phyloP scores from a whole-genome alignment of 306 rosid species.

The Prunus fruticosa region DNA sequence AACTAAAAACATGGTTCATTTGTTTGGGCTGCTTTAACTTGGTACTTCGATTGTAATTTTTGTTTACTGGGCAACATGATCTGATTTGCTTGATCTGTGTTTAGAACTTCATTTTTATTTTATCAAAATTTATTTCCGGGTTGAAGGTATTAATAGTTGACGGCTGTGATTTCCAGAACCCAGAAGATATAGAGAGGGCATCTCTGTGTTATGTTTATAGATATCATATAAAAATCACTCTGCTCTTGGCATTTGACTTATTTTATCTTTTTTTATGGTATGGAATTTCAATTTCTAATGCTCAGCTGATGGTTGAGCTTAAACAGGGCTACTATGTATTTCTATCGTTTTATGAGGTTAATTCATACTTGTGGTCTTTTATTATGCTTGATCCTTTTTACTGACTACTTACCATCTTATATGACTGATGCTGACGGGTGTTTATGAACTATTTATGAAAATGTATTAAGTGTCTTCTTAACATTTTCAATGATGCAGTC shows the following conservation, averaged over 20 bases:
- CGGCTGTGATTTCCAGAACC: background rate
- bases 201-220: background rate
- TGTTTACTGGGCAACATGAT: background rate
- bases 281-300: background rate
- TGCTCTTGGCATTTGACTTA: background rate
- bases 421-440: slow-evolving; percentile 1
- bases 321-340: background rate
- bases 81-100: slow-evolving; percentile 9
- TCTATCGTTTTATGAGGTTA: background rate
- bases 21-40: background rate
- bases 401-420: background rate
- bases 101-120: background rate
- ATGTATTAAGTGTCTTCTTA: slow-evolving; percentile 6
- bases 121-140: background rate
- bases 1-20: background rate
- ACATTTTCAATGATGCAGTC: slow-evolving; percentile 37
- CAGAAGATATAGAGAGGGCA: background rate
- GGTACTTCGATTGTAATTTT: background rate
- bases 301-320: background rate
- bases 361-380: background rate
- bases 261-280: background rate
- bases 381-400: background rate
- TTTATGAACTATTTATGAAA: slow-evolving; percentile 17
- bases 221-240: background rate
- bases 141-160: background rate